These are phyloP conservation scores for Vanilla planifolia DNA, from an alignment of 106 monocot species.

Conservation along the genomic window DNA sequence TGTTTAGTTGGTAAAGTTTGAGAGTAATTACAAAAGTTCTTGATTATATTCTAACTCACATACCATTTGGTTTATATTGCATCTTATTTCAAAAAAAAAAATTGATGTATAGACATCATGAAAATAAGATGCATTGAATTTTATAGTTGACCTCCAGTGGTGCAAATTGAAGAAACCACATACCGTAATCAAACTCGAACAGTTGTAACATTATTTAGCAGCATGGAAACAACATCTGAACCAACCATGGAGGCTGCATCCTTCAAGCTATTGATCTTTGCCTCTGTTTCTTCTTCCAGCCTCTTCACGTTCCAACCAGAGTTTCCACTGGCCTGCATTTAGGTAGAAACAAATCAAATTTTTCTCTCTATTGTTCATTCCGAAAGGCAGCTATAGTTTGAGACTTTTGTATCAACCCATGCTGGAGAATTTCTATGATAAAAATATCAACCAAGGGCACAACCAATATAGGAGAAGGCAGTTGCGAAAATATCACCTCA, in stretches of 20 bases:
- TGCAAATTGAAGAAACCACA: background rate
- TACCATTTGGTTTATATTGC: no score
- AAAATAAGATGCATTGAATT: no score
- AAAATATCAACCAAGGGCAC: background rate
- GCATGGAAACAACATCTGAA: slow-evolving; percentile 28
- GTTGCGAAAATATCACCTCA: slow-evolving; percentile 6
- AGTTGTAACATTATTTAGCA: slow-evolving; percentile 24
- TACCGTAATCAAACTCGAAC: slow-evolving; percentile 12
- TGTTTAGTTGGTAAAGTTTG: no score
- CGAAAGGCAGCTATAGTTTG: background rate
- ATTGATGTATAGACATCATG: no score
- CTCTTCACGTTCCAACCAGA: slow-evolving; percentile 32
- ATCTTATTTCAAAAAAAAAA: no score
- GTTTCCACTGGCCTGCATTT: slow-evolving; percentile 20
- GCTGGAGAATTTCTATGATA: background rate
- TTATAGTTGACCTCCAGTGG: no score
- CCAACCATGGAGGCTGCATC: slow-evolving; percentile 16
- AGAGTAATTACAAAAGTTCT: no score
- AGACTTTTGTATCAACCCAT: background rate
- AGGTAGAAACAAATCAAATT: background rate
- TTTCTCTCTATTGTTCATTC: background rate
- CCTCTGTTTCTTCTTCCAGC: slow-evolving; percentile 32
- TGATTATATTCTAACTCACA: no score
- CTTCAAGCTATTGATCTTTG: slow-evolving; percentile 27
- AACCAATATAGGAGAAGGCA: background rate